phyloP scores from a whole-genome alignment of 164 flowering plant genomes.

The Saururus chinensis region DNA sequence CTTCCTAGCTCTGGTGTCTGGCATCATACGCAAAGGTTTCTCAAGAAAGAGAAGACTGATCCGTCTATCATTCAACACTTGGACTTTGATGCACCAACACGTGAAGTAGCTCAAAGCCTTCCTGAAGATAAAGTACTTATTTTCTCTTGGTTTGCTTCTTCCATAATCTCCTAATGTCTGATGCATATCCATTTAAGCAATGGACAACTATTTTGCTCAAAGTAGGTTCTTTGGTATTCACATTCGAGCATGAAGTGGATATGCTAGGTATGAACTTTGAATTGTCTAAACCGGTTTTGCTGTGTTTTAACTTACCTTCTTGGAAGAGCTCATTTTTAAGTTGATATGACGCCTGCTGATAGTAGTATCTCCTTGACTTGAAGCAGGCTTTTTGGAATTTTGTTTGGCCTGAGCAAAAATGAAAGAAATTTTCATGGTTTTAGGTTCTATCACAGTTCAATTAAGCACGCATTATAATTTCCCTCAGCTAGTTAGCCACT shows the following conservation, averaged over 20 bases:
- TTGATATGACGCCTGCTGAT: too few species aligned
- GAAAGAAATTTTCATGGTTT: too few species aligned
- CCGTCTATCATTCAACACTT: constrained; percentile 60
- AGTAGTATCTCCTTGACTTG: too few species aligned
- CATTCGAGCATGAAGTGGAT: not conserved
- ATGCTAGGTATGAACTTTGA: too few species aligned
- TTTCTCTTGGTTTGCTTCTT: not conserved
- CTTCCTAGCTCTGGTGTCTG: constrained; percentile 87
- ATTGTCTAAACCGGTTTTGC: too few species aligned
- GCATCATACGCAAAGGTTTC: constrained; percentile 81
- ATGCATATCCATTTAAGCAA: not conserved
- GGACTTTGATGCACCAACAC: constrained; percentile 99
- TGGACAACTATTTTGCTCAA: not conserved
- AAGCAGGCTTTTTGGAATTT: too few species aligned
- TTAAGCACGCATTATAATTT: too few species aligned
- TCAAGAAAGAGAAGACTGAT: constrained; percentile 51
- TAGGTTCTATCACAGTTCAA: too few species aligned
- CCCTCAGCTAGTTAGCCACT: too few species aligned
- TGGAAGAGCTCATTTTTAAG: too few species aligned
- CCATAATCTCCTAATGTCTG: not conserved
- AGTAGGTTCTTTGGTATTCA: not conserved
- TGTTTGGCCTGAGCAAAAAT: too few species aligned
- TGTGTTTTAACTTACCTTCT: too few species aligned
- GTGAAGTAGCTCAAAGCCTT: constrained; percentile 67
- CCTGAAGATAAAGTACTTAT: constrained; percentile 76